phyloP scores from a whole-genome alignment of 345 rosid genomes.

The Jatropha curcas region DNA sequence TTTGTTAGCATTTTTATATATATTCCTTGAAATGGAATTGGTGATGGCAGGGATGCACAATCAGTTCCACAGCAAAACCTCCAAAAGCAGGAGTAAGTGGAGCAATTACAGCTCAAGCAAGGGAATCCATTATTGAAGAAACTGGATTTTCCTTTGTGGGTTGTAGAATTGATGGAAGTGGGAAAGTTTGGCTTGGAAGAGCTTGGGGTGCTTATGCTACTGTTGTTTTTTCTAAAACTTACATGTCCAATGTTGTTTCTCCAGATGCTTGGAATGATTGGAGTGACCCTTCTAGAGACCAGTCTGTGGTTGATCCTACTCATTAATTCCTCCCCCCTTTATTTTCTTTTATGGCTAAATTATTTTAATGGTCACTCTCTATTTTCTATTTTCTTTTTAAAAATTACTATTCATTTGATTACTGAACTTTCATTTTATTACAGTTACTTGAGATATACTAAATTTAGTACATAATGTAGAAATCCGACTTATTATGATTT shows the following conservation, averaged over 20 bases:
- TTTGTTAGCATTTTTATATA: no score
- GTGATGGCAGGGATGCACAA: conserved; percentile 22
- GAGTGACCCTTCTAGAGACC: conserved; percentile 57
- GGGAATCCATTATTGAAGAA: conserved; percentile 38
- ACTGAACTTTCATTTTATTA: no score
- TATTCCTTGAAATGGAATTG: no score
- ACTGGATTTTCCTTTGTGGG: conserved; percentile 75
- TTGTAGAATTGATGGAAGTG: conserved; percentile 59
- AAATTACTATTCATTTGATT: no score
- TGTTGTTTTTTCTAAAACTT: conserved; percentile 59
- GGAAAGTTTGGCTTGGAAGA: conserved; percentile 72
- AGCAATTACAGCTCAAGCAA: conserved; percentile 31
- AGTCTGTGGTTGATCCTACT: conserved; percentile 39
- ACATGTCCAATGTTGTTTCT: conserved; percentile 57
- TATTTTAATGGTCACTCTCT: background rate
- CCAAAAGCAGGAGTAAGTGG: conserved; percentile 27
- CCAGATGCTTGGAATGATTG: conserved; percentile 79
- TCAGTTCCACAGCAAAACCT: conserved; percentile 26
- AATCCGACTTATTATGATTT: no score
- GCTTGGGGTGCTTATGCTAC: conserved; percentile 75
- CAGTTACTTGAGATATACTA: no score
- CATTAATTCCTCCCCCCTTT: background rate
- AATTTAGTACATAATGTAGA: no score
- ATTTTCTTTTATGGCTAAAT: background rate
- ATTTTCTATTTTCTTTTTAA: background rate